Conservation (phyloP, 2,329 filamentous ascomycete species). For the Xylariaceae sp. region DNA sequence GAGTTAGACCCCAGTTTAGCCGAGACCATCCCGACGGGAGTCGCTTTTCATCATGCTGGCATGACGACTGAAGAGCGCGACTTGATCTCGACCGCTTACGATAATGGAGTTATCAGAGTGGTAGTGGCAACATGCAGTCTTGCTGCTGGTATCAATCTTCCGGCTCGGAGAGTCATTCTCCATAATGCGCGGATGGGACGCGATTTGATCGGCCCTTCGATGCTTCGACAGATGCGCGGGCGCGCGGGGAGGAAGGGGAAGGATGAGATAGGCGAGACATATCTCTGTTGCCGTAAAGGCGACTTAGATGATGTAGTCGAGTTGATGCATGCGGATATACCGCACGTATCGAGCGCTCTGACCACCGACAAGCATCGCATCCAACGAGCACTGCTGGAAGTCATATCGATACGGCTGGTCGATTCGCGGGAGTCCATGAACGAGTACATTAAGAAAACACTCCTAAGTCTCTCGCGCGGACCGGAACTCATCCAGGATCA, state of each 20-base stretch:
- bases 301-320: slow-evolving; percentile 67
- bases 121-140: slow-evolving; percentile 74
- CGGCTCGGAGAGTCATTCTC: slow-evolving; percentile 66
- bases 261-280: slow-evolving; percentile 71
- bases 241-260: slow-evolving; percentile 74
- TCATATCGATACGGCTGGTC: slow-evolving; percentile 62
- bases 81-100: slow-evolving; percentile 65
- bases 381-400: slow-evolving; percentile 67
- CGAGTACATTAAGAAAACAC: slow-evolving; percentile 63
- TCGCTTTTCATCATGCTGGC: slow-evolving; percentile 68
- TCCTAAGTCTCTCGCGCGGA: slow-evolving; percentile 56
- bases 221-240: slow-evolving; percentile 77
- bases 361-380: slow-evolving; percentile 62
- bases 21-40: slow-evolving; percentile 59
- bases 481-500: slow-evolving; percentile 45
- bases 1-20: slow-evolving; percentile 62
- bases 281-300: slow-evolving; percentile 63
- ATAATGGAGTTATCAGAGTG: slow-evolving; percentile 60
- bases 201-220: slow-evolving; percentile 69
- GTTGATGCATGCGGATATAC: slow-evolving; percentile 67
- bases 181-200: slow-evolving; percentile 72
- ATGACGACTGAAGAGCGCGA: slow-evolving; percentile 72
- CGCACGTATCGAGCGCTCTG: slow-evolving; percentile 63
- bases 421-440: slow-evolving; percentile 59
- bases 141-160: slow-evolving; percentile 75